A percentile compares a stretch with the other conserved stretches of the same genome.
phyloP scores from a whole-genome alignment of 2,329 filamentous ascomycete species.

The Amauroascus verrucosus region DNA sequence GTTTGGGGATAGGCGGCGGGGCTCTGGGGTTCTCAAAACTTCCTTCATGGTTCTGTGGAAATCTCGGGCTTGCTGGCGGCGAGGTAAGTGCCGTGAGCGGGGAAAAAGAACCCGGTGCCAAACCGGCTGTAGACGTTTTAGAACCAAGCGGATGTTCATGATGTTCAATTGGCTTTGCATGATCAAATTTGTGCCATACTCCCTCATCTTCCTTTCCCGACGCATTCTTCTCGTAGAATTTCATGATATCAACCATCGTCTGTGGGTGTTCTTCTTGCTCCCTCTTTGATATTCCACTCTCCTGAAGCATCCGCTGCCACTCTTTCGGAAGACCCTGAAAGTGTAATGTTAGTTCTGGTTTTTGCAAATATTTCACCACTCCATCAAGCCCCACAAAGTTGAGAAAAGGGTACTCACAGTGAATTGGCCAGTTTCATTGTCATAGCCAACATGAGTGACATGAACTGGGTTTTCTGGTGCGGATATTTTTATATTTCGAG shows the following conservation, averaged over 20 bases:
- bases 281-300: slow-evolving; percentile 91
- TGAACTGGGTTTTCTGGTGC: slow-evolving; percentile 95
- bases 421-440: slow-evolving; percentile 91
- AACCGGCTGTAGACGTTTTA: slow-evolving; percentile 33
- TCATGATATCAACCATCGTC: slow-evolving; percentile 89
- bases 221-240: slow-evolving; percentile 92
- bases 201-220: slow-evolving; percentile 72
- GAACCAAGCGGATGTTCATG: slow-evolving; percentile 27
- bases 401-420: slow-evolving; percentile 49
- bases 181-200: slow-evolving; percentile 91
- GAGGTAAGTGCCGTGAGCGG: slow-evolving; percentile 57
- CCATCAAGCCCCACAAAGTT: neutral
- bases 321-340: slow-evolving; percentile 81
- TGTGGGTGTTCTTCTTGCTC: slow-evolving; percentile 93
- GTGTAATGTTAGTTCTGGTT: neutral
- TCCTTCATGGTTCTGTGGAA: slow-evolving; percentile 78
- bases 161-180: slow-evolving; percentile 55
- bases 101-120: slow-evolving; percentile 39
- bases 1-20: slow-evolving; percentile 72
- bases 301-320: slow-evolving; percentile 92
- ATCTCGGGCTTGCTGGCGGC: slow-evolving; percentile 73
- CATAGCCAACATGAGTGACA: slow-evolving; percentile 94
- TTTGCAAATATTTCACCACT: neutral
- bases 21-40: slow-evolving; percentile 96
- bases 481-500: slow-evolving; percentile 88